Evolutionary conservation across 768 basidiomycete species (phyloP), one percentile per base, ranked within the genome.

Genomic region (Russula griseocarnosa): DNA sequence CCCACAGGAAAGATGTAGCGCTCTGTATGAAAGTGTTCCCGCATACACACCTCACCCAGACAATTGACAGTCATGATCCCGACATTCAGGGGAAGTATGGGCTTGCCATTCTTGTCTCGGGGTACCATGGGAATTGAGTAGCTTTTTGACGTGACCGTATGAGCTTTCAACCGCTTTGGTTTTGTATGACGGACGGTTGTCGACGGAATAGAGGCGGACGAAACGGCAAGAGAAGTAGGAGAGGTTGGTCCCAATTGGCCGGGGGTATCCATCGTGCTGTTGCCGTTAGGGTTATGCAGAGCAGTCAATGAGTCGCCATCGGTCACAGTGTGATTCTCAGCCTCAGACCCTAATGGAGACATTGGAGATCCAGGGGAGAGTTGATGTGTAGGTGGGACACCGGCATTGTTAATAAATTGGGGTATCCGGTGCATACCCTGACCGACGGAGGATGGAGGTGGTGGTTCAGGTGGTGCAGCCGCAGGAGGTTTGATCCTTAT

Each of bases 1-100:
- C 90, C 90, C 46, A 92, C 87, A 11, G 92, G 92, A 70, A 91
- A 94, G 67, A 94, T 93, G 71, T 93, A 93, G 58, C 92, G 78
- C 72, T 93, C 90, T 0, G 91, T 92, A 72, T 91, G 88, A 70
- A 92, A 93, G 71, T 92, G 88, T 67, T 92, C 89, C 34, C 88
- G 80, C 85, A 86, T 84, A 70, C 88, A 90, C 8, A 92, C 84
- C 57, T 84, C 82, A 3, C 92, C 92, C 0, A 94, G 77, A 64
- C 71, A 83, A 61, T 86, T 79, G 28, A 94, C 86, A 1, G 88
- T 90, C 88, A 93, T 92, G 72, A 93, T 92, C 36, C 92, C 92
- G 20, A 92, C 89, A 69, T 85, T 88, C 36, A 93, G 75, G 0
- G 92, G 92, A 6, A 94, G 75, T 74, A 88, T 80, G 0, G 90